Evolutionary conservation across 1,284 basidiomycete genomes (phyloP).

Genomic region (Malassezia caprae): DNA sequence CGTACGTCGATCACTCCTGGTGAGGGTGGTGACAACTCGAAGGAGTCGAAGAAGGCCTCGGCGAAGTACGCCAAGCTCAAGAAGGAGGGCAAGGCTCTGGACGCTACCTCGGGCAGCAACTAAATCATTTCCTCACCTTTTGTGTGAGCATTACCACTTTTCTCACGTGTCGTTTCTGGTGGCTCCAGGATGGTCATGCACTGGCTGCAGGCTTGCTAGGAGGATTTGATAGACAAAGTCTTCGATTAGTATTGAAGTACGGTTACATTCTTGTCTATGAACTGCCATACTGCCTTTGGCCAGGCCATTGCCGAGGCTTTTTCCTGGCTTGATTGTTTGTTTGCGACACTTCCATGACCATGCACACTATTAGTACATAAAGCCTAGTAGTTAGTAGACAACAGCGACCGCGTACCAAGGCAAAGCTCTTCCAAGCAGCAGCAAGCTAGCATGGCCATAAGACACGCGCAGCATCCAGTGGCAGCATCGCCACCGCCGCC

Average conservation of each 20-base stretch:
- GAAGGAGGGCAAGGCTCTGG: background rate
- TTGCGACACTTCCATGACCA: background rate
- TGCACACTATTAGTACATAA: background rate
- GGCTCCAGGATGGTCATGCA: background rate
- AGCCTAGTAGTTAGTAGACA: background rate
- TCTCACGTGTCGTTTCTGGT: background rate
- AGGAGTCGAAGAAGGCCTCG: conserved; percentile 2
- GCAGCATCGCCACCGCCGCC: conserved; percentile 17
- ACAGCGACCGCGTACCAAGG: conserved; percentile 4
- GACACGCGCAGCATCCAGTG: conserved; percentile 24
- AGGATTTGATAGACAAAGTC: background rate
- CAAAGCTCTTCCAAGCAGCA: conserved; percentile 26
- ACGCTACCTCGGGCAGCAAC: background rate
- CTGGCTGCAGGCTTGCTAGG: background rate
- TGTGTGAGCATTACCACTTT: background rate
- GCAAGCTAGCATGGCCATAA: conserved; percentile 21
- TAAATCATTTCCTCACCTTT: background rate
- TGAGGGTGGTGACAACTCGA: conserved; percentile 15
- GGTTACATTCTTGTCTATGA: background rate
- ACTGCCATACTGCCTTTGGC: too few relatives aligned
- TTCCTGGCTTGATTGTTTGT: background rate
- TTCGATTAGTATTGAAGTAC: background rate
- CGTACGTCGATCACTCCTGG: conserved; percentile 6
- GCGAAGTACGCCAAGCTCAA: background rate
- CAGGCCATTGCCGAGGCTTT: too few relatives aligned